Evolutionary conservation across 2,329 filamentous ascomycete species (phyloP).

Genomic region (Ophidiomyces ophidiicola): DNA sequence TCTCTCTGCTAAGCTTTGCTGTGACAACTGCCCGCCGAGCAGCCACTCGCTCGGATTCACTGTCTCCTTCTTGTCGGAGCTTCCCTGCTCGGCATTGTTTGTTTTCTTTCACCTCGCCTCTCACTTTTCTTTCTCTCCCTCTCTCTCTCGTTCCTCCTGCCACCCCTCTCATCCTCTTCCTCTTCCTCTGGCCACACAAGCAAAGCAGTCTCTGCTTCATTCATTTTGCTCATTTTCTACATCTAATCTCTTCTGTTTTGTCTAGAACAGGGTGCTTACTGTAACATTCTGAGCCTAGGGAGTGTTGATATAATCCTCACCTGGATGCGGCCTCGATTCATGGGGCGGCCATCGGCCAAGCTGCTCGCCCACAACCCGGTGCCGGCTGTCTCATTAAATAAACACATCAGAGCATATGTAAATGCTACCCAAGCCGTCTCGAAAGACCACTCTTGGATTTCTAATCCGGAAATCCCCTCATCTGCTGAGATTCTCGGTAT

Average conservation of each 20-base stretch:
- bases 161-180: neutral
- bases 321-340: constrained; percentile 3
- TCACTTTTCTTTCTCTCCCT: neutral
- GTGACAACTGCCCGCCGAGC: too few species aligned
- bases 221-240: too few species aligned
- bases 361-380: neutral
- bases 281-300: too few species aligned
- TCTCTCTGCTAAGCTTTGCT: too few species aligned
- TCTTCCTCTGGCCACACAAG: too few species aligned
- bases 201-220: too few species aligned
- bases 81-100: neutral
- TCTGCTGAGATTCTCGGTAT: constrained; percentile 28
- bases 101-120: constrained; percentile 3
- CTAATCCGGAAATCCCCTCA: constrained; percentile 32
- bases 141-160: neutral
- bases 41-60: too few species aligned
- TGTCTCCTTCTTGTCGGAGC: neutral
- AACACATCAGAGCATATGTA: constrained; percentile 24
- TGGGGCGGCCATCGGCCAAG: constrained; percentile 3
- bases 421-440: constrained; percentile 14
- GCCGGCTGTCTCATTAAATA: constrained; percentile 17
- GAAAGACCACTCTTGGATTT: constrained; percentile 23
- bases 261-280: too few species aligned
- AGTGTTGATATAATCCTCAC: neutral
- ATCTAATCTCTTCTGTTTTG: too few species aligned